phyloP scores from a whole-genome alignment of 805 yeast species.

The Suhomyces canberraensis region DNA sequence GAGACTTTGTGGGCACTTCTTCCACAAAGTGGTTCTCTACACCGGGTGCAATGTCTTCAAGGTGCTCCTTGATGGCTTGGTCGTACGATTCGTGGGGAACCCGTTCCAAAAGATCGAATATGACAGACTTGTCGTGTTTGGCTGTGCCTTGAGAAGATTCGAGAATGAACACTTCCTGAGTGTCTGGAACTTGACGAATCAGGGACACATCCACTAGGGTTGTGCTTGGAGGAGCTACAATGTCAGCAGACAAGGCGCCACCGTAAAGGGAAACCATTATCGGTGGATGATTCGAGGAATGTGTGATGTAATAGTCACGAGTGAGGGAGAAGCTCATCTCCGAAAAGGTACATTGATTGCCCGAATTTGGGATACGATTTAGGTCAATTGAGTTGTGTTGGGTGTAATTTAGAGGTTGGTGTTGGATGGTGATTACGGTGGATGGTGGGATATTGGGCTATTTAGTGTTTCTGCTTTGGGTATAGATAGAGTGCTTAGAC shows the following conservation, averaged over 20 bases:
- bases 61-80: constrained; percentile 49
- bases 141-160: constrained; percentile 23
- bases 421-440: too few species aligned
- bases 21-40: constrained; percentile 13
- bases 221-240: constrained; percentile 19
- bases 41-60: constrained; percentile 49
- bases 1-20: constrained; percentile 3
- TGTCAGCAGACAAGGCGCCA: constrained; percentile 63
- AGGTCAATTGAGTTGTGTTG: too few species aligned
- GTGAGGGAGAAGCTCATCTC: too few species aligned
- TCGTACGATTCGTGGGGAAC: constrained; percentile 37
- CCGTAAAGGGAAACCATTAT: constrained; percentile 50
- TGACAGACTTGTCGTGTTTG: constrained; percentile 50
- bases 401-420: too few species aligned
- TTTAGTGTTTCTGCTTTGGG: too few species aligned
- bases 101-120: constrained; percentile 61
- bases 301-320: too few species aligned
- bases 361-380: too few species aligned
- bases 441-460: too few species aligned
- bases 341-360: too few species aligned
- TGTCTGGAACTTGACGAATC: constrained; percentile 83
- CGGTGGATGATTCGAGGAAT: too few species aligned
- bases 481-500: too few species aligned
- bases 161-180: constrained; percentile 85
- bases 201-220: constrained; percentile 69